Percentiles rank a stretch among this genome's conserved stretches.
Conservation (phyloP, 1,139 yeast genomes). For the Kodamaea anthophila region DNA sequence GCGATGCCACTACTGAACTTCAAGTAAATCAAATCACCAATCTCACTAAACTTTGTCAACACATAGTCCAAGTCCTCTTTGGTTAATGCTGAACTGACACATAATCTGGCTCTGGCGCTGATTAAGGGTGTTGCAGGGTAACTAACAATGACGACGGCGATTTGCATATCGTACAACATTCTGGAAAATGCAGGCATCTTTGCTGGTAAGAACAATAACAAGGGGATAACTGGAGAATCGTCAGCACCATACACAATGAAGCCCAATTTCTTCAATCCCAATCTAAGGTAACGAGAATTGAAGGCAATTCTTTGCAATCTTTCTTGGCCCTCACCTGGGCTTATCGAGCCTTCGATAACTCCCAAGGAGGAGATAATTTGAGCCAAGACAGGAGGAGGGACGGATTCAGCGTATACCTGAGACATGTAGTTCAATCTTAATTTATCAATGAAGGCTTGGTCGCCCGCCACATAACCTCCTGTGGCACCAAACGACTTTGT, state of each 20-base stretch:
- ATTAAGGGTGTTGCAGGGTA: slow-evolving; percentile 96
- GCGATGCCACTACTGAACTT: slow-evolving; percentile 76
- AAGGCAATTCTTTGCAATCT: slow-evolving; percentile 90
- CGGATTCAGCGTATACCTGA: slow-evolving; percentile 73
- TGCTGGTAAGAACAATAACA: slow-evolving; percentile 80
- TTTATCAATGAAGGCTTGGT: slow-evolving; percentile 60
- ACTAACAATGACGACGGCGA: slow-evolving; percentile 94
- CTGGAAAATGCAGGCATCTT: slow-evolving; percentile 93
- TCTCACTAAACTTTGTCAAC: slow-evolving; percentile 63
- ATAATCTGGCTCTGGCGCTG: slow-evolving; percentile 84
- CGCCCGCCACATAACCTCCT: slow-evolving; percentile 91
- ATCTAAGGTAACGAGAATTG: slow-evolving; percentile 85
- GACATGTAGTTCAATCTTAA: slow-evolving; percentile 71
- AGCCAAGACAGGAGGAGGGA: slow-evolving; percentile 84
- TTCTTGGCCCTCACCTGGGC: slow-evolving; percentile 91
- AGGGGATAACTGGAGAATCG: slow-evolving; percentile 93
- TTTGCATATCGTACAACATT: slow-evolving; percentile 66
- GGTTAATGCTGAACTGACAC: slow-evolving; percentile 87
- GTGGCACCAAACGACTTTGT: slow-evolving; percentile 98
- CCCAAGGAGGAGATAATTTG: slow-evolving; percentile 80
- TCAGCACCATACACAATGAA: slow-evolving; percentile 92
- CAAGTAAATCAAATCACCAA: slow-evolving; percentile 72
- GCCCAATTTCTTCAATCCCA: slow-evolving; percentile 87
- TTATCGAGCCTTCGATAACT: slow-evolving; percentile 72
- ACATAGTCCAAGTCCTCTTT: slow-evolving; percentile 88